Base-by-base conservation (phyloP, 768 basidiomycete species). In the Auricularia sp. region DNA sequence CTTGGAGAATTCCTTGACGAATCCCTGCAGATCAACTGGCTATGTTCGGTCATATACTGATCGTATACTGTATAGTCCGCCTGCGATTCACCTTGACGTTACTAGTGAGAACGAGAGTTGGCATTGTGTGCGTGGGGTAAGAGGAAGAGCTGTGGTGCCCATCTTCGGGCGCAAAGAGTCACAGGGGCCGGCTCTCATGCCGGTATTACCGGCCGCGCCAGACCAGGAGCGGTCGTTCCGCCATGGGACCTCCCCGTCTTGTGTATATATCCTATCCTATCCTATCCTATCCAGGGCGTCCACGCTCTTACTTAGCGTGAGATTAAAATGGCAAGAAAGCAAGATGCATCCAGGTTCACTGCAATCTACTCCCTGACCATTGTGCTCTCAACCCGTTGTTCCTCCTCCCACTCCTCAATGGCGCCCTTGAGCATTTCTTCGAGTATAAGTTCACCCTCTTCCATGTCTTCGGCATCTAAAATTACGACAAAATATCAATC, bases 1-100 rank as follows among this genome's bases (percentile, higher is more conserved):
- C 78, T 84, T 81, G 62, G 85, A 84, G 69, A 88, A 83, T 65
- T 85, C 81, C 16, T 79, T 74, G 36, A 74, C 68, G 63, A 79
- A 78, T 5, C 67, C 70, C 67, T 74, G 76, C 42, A 71, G 72
- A 58, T 74, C 74, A 29, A 71, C 69, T 29, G 70, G 70, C 44
- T 70, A 10, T 69, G 12, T 66, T 6, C 10, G 21, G 6, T 18
- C 10, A 51, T 43, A 29, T 33, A 21, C 12, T 67, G 21, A 14
- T 2, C 43, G 21, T 61, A 21, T 21, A 18, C 47, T 21, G 62
- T 23, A 36, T 6, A 6, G 7, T 11, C n/a, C 34, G 44, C 47
- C 6, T n/a, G 14, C 62, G 10, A 5, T 60, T 12, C 66, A 79
- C 75, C 64, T 73, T 70, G 65, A 74, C 77, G 64, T 77, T 79